Percentiles rank a stretch among this genome's conserved stretches.
phyloP scores from a whole-genome alignment of 2,329 filamentous ascomycete species.

The Stagonosporopsis tanaceti region DNA sequence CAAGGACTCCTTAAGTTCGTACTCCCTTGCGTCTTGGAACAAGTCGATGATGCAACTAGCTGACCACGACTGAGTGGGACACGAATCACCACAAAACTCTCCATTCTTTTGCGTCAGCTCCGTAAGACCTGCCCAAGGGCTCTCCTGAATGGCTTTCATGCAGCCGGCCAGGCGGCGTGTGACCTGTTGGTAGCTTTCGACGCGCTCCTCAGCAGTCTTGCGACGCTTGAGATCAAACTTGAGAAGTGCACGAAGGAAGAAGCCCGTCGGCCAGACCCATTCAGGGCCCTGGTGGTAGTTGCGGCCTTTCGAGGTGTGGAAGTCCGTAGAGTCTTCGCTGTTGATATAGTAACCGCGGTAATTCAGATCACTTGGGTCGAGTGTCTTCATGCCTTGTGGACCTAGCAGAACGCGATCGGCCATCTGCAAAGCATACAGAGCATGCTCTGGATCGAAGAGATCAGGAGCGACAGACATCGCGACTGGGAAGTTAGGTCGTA shows the following conservation, averaged over 20 bases:
- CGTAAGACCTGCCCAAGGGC: slow-evolving; percentile 86
- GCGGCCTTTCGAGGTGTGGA: slow-evolving; percentile 88
- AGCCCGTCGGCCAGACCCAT: slow-evolving; percentile 97
- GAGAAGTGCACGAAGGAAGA: slow-evolving; percentile 89
- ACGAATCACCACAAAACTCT: slow-evolving; percentile 86
- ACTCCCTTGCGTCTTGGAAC: slow-evolving; percentile 80
- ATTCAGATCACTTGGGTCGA: slow-evolving; percentile 90
- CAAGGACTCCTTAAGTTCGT: slow-evolving; percentile 34
- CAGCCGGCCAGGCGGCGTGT: slow-evolving; percentile 82
- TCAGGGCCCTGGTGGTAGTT: slow-evolving; percentile 99
- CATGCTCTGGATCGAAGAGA: slow-evolving; percentile 81
- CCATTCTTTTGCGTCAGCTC: slow-evolving; percentile 94
- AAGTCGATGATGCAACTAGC: slow-evolving; percentile 93
- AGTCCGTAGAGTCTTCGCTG: slow-evolving; percentile 89
- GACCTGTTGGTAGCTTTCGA: slow-evolving; percentile 94
- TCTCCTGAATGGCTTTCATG: slow-evolving; percentile 82
- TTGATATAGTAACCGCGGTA: slow-evolving; percentile 96
- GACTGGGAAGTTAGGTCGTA: slow-evolving; percentile 92
- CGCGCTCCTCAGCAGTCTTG: slow-evolving; percentile 70
- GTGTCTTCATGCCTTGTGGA: slow-evolving; percentile 92
- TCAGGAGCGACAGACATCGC: slow-evolving; percentile 93
- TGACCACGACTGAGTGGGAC: slow-evolving; percentile 96
- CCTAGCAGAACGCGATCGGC: slow-evolving; percentile 83
- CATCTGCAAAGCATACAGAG: slow-evolving; percentile 78
- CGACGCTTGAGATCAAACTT: slow-evolving; percentile 86